Evolutionary conservation across 176 grass and related monocot species (phyloP), one percentile per base, ranked within the genome.

Genomic region (Stipa capillata): DNA sequence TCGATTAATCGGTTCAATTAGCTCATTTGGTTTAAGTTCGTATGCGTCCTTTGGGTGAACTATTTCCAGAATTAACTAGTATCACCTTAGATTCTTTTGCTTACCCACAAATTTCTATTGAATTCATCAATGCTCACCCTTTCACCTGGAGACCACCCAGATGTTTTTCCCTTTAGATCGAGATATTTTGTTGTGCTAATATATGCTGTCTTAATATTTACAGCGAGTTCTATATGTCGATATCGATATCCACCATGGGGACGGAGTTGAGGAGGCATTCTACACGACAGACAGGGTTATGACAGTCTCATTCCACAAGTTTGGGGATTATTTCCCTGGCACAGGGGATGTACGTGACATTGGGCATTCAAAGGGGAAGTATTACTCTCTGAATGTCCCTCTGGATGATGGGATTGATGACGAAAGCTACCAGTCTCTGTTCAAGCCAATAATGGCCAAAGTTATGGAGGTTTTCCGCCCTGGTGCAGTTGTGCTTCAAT

Each of bases 301-400:
- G 94, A 97, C 94, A 1, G 94, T 97, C 21, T 97, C 94, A 23
- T 97, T 97, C 59, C 94, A 97, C 44, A 94, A 97, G 86, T 97
- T 91, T 78, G 94, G 91, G 7, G 91, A 91, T 69, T 97, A 97
- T 52, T 97, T 97, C 59, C 91, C 91, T 27, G 94, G 94, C 23
- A 94, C 94, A 27, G 91, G 94, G 57, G 91, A 97, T 76, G 89
- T 97, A 48, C 89, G 65, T 41, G 94, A 97, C 25, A 66, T 84
- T 17, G 94, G 94, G 31, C 58, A 91, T 41, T 83, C 67, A 56
- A 93, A 97, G 70, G 94, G 94, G 42, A 91, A 97, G 74, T 90
- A 97, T 57, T 97, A 97, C 78, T 83, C 89, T 11, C 36, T 97
- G 34, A 97, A 97, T 71, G 91, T 94, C 27, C 91, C 91, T n/a